phyloP scores from a whole-genome alignment of 2,329 filamentous ascomycete species.

The Leptosphaerulina australis region DNA sequence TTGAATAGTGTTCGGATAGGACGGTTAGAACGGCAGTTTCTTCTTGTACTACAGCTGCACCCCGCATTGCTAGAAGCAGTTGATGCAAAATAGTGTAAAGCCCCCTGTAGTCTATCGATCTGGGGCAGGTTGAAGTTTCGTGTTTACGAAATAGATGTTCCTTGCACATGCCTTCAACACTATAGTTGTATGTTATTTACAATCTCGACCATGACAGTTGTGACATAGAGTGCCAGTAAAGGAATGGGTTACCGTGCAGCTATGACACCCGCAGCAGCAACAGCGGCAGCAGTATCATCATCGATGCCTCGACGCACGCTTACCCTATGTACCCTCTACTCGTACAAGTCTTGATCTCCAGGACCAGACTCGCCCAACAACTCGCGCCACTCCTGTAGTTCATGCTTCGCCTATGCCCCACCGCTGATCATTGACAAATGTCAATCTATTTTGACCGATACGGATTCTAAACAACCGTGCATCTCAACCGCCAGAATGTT shows the following conservation, averaged over 20 bases:
- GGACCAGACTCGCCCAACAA: slow-evolving; percentile 1
- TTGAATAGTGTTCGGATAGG: slow-evolving; percentile 16
- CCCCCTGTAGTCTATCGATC: slow-evolving; percentile 9
- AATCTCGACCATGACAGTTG: too few relatives aligned
- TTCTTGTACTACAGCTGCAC: slow-evolving; percentile 13
- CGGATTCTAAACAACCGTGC: background rate
- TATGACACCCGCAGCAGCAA: too few relatives aligned
- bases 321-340: background rate
- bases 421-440: slow-evolving; percentile 11
- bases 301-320: too few relatives aligned
- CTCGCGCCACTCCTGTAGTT: background rate
- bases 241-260: too few relatives aligned
- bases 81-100: slow-evolving; percentile 14
- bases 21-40: slow-evolving; percentile 15
- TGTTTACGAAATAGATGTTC: background rate
- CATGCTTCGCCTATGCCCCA: slow-evolving; percentile 8
- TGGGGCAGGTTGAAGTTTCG: slow-evolving; percentile 6
- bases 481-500: background rate
- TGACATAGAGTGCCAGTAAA: too few relatives aligned
- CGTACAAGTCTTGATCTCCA: background rate
- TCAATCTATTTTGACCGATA: slow-evolving; percentile 15
- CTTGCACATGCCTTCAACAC: background rate
- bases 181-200: too few relatives aligned
- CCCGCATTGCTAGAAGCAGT: slow-evolving; percentile 15
- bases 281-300: too few relatives aligned